Evolutionary conservation across 371 early-diverging fungal genomes (phyloP).

Genomic region (Apophysomyces elegans): DNA sequence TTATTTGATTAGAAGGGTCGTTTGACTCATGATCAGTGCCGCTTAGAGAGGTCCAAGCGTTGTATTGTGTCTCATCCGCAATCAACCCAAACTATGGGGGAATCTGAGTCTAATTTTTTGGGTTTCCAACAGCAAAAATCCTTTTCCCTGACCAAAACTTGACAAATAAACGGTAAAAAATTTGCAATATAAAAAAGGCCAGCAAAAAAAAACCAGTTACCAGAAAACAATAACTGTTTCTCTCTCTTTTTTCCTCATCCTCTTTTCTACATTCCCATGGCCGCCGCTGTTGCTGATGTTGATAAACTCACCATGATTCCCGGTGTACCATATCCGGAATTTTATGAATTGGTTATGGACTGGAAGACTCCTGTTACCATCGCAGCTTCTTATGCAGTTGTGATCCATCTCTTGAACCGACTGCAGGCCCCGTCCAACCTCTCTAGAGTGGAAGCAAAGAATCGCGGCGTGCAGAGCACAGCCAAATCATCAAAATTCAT

Average conservation of each 20-base stretch:
- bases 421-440: slow-evolving; percentile 46
- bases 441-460: slow-evolving; percentile 58
- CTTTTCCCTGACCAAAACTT: not conserved
- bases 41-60: slow-evolving; percentile 65
- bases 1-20: slow-evolving; percentile 35
- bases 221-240: not conserved
- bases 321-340: slow-evolving; percentile 65
- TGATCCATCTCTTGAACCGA: slow-evolving; percentile 61
- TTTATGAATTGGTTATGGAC: slow-evolving; percentile 73
- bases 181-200: not conserved
- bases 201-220: slow-evolving; percentile 1
- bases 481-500: slow-evolving; percentile 46
- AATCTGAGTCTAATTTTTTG: slow-evolving; percentile 23
- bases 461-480: slow-evolving; percentile 39
- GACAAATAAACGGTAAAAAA: not conserved
- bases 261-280: slow-evolving; percentile 7
- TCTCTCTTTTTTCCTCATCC: slow-evolving; percentile 10
- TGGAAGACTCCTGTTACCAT: slow-evolving; percentile 73
- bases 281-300: slow-evolving; percentile 17
- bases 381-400: slow-evolving; percentile 54
- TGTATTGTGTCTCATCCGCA: slow-evolving; percentile 36
- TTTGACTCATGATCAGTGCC: slow-evolving; percentile 51
- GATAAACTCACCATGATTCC: slow-evolving; percentile 44
- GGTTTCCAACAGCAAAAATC: not conserved
- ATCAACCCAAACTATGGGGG: slow-evolving; percentile 30